Conservation (phyloP, 306 rosid species). For the Urtica urens region DNA sequence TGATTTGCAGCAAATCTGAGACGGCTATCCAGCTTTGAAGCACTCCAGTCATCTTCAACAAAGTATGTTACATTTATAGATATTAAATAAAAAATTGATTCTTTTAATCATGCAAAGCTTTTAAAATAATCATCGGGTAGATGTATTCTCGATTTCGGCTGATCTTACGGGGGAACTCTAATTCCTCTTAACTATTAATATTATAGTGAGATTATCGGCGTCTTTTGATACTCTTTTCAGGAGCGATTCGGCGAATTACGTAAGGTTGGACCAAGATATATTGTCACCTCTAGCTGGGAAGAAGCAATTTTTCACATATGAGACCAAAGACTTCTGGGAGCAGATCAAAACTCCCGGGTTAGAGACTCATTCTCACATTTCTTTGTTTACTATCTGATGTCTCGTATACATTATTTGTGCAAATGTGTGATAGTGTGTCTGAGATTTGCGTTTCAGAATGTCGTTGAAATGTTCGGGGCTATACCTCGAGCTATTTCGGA, state of each 20-base stretch:
- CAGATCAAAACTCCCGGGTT: constrained; percentile 97
- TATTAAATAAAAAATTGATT: neutral
- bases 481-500: constrained; percentile 77
- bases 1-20: constrained; percentile 71
- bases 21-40: constrained; percentile 89
- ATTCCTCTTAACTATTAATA: too few relatives aligned
- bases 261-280: constrained; percentile 95
- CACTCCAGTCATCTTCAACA: constrained; percentile 67
- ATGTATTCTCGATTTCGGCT: too few relatives aligned
- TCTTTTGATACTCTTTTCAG: constrained; percentile 23
- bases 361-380: constrained; percentile 3
- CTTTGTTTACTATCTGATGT: constrained; percentile 6
- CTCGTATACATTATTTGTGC: constrained; percentile 3
- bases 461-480: constrained; percentile 81
- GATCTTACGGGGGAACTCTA: too few relatives aligned
- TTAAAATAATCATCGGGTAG: too few relatives aligned
- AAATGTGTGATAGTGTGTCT: constrained; percentile 5
- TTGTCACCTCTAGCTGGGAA: constrained; percentile 94
- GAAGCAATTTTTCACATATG: constrained; percentile 74
- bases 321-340: constrained; percentile 87
- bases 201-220: neutral
- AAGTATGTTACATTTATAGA: constrained; percentile 26
- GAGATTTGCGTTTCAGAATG: constrained; percentile 51
- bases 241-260: constrained; percentile 57
- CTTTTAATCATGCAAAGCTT: too few relatives aligned